Evolutionary conservation across 1,139 yeast genomes (phyloP), one percentile per base, ranked within the genome.

Genomic region (Chernovozyma sophiae-reginae): DNA sequence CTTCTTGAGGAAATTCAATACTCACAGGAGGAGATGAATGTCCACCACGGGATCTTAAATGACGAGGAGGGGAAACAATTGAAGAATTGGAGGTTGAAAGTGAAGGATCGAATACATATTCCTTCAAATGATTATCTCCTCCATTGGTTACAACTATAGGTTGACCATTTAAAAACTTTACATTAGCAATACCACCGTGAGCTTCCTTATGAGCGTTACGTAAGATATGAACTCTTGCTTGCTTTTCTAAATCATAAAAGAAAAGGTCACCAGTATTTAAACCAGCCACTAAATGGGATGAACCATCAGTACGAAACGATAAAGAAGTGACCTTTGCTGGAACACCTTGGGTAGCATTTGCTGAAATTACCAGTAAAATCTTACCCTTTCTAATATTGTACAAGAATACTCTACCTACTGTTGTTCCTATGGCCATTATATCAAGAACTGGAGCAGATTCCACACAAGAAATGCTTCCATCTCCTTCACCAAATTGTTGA

Each of bases 31-130:
- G 96, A 17, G 87, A 84, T 3, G 96, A 80, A 58, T 94, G 98
- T 12, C 99, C 99, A 49, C 97, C 97, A 56, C 98, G 77, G 0
- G 95, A 85, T 58, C 98, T 79, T 50, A 94, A 71, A 44, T 83
- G 80, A 55, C 98, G 81, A 29, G 98, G 98, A 1, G 97, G 96
- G 5, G 94, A 78, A 4, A 83, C 81, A 24, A 87, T 78, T 0
- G 81, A 62, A 2, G 75, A 60, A 46, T 79, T 76, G n/a, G 82
- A 66, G 13, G 83, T 70, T 0, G 92, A 78, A 39, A 89, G 67
- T 3, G 92, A 75, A 3, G 97, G 96, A 60, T 92, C 99, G 62
- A 94, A 94, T 0, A 90, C 97, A 53, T 72, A 85, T 60, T 94
- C 98, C 49, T 86, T 86, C 48, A 94, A 68, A 36, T 80, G 78